Percentiles rank a stretch among this genome's conserved stretches.
Evolutionary conservation across 2,329 filamentous ascomycete genomes (phyloP).

Genomic region (Trichoderma sp.): DNA sequence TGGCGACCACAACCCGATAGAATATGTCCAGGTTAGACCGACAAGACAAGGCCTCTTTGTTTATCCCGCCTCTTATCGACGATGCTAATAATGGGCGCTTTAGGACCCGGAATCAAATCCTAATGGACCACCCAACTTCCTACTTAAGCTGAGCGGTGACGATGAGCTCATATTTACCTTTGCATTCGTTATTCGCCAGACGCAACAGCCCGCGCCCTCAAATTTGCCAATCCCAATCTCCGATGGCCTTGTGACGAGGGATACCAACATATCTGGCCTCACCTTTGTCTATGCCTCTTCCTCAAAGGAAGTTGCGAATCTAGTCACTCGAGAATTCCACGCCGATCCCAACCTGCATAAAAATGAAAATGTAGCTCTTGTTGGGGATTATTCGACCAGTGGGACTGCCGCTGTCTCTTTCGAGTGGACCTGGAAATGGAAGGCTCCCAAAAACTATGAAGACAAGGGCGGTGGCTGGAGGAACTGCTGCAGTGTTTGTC

Average conservation of each 20-base stretch:
- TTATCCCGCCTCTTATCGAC: constrained; percentile 23
- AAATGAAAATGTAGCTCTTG: constrained; percentile 90
- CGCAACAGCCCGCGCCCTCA: constrained; percentile 42
- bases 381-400: constrained; percentile 87
- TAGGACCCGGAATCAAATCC: constrained; percentile 75
- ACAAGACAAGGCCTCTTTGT: constrained; percentile 29
- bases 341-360: constrained; percentile 97
- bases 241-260: constrained; percentile 55
- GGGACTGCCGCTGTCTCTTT: constrained; percentile 86
- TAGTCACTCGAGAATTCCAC: constrained; percentile 94
- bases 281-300: constrained; percentile 92
- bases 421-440: constrained; percentile 97
- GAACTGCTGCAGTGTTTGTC: constrained; percentile 83
- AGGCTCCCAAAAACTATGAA: constrained; percentile 78
- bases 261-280: constrained; percentile 83
- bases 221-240: constrained; percentile 53
- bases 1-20: constrained; percentile 76
- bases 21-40: constrained; percentile 83
- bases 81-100: constrained; percentile 25
- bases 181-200: constrained; percentile 76
- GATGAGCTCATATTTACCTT: constrained; percentile 94
- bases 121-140: constrained; percentile 67
- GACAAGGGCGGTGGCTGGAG: constrained; percentile 92
- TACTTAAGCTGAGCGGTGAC: constrained; percentile 85
- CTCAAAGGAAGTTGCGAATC: constrained; percentile 83